phyloP scores from a whole-genome alignment of 192 early-diverging fungal species.

The Gryganskiella cystojenkinii region DNA sequence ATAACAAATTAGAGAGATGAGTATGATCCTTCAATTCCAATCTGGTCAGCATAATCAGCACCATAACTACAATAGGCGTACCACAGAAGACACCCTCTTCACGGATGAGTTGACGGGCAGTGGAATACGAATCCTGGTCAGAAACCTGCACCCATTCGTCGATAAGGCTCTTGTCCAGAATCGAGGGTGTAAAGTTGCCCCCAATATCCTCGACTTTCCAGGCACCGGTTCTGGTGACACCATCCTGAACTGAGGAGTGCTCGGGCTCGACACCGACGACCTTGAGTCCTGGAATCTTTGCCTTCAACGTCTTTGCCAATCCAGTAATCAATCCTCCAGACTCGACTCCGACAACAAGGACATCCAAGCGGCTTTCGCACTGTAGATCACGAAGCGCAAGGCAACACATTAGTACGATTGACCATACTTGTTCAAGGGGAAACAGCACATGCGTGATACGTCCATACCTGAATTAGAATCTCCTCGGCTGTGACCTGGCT shows the following conservation, averaged over 20 bases:
- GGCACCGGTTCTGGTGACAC: constrained; percentile 43
- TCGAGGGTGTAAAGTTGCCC: constrained; percentile 66
- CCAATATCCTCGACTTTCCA: constrained; percentile 83
- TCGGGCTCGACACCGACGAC: constrained; percentile 79
- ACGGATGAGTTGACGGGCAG: constrained; percentile 70
- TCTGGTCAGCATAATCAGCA: too few species aligned
- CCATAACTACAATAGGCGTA: background rate
- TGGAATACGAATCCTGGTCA: constrained; percentile 77
- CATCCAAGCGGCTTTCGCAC: constrained; percentile 59
- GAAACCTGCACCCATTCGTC: constrained; percentile 77
- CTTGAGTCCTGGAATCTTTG: constrained; percentile 60
- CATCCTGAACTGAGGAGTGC: constrained; percentile 66
- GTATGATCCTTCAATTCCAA: too few species aligned
- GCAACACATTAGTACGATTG: background rate
- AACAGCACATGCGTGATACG: too few species aligned
- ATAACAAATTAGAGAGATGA: background rate
- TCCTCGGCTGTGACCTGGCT: constrained; percentile 71
- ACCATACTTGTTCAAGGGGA: background rate
- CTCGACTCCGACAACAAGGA: constrained; percentile 76
- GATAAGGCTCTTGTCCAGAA: constrained; percentile 60
- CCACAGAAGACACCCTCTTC: constrained; percentile 70
- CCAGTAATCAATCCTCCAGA: constrained; percentile 73
- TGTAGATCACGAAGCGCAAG: background rate
- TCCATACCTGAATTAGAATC: constrained; percentile 67
- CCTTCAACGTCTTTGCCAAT: constrained; percentile 65